Evolutionary conservation across 2,329 filamentous ascomycete species (phyloP).

Genomic region (Claviceps pazoutovae): DNA sequence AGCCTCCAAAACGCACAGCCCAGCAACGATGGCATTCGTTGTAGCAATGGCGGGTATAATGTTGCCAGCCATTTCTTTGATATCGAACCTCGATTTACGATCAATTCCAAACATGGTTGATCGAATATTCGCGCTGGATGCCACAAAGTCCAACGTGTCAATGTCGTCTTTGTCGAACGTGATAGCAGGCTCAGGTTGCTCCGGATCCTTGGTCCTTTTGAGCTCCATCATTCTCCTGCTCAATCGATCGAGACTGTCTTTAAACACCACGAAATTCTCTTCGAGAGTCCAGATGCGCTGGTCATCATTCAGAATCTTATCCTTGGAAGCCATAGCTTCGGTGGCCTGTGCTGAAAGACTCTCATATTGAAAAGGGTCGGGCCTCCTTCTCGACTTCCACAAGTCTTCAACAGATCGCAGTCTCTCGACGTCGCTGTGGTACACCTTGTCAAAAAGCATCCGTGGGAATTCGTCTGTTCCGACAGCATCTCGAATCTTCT

Average conservation of each 20-base stretch:
- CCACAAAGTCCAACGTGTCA: conserved; percentile 89
- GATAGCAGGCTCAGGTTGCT: conserved; percentile 49
- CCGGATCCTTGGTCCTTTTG: conserved; percentile 33
- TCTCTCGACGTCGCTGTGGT: conserved; percentile 68
- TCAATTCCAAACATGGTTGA: conserved; percentile 85
- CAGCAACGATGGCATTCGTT: conserved; percentile 91
- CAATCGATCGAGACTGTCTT: conserved; percentile 65
- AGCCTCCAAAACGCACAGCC: conserved; percentile 79
- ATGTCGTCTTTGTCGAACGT: conserved; percentile 94
- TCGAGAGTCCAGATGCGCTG: conserved; percentile 69
- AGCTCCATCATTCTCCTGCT: conserved; percentile 58
- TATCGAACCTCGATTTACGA: conserved; percentile 80
- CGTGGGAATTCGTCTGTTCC: conserved; percentile 64
- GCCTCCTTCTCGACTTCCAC: conserved; percentile 76
- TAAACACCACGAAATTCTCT: conserved; percentile 78
- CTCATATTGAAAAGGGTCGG: conserved; percentile 59
- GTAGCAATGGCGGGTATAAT: conserved; percentile 98
- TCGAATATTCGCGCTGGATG: conserved; percentile 77
- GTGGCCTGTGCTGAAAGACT: conserved; percentile 39
- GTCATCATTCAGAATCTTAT: conserved; percentile 47
- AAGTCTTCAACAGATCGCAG: conserved; percentile 83
- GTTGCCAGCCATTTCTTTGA: conserved; percentile 98
- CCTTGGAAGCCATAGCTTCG: conserved; percentile 32
- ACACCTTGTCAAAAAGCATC: conserved; percentile 87
- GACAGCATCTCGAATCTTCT: conserved; percentile 68